phyloP scores from a whole-genome alignment of 164 flowering plant species.

The Stephania japonica region DNA sequence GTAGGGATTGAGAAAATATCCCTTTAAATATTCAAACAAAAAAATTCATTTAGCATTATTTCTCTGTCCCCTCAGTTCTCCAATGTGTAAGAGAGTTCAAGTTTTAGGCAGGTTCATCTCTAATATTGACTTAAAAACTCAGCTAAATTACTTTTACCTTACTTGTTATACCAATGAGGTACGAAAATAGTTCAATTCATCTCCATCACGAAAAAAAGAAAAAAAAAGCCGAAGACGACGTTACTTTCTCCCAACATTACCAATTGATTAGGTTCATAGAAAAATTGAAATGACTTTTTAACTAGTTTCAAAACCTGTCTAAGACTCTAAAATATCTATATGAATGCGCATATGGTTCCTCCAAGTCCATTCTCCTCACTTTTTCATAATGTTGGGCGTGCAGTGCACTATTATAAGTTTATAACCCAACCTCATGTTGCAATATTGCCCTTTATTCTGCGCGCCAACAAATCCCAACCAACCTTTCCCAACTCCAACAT shows the following conservation, averaged over 20 bases:
- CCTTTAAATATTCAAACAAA: neutral
- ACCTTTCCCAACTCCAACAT: neutral
- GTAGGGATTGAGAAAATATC: neutral
- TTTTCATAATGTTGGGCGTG: neutral
- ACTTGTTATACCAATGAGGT: neutral
- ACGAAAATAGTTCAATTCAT: neutral
- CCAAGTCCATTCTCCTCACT: neutral
- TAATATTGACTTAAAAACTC: neutral
- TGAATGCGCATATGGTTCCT: slow-evolving; percentile 1
- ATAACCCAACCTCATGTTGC: too few relatives aligned
- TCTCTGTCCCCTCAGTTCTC: neutral
- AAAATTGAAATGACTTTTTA: neutral
- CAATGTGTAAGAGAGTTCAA: neutral
- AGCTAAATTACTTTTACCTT: neutral
- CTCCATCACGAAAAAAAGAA: neutral
- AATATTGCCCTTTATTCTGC: neutral
- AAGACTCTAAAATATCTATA: neutral
- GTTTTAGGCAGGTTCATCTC: neutral
- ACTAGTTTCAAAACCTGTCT: neutral
- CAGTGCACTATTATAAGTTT: neutral
- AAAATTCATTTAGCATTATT: neutral
- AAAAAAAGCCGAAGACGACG: neutral
- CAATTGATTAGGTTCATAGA: neutral
- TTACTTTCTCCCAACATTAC: neutral
- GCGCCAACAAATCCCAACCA: neutral